A percentile compares a stretch with the other conserved stretches of the same genome.
These are phyloP conservation scores for Aspergillus hancockii DNA, from an alignment of 495 filamentous ascomycete species.

Conservation along the genomic window DNA sequence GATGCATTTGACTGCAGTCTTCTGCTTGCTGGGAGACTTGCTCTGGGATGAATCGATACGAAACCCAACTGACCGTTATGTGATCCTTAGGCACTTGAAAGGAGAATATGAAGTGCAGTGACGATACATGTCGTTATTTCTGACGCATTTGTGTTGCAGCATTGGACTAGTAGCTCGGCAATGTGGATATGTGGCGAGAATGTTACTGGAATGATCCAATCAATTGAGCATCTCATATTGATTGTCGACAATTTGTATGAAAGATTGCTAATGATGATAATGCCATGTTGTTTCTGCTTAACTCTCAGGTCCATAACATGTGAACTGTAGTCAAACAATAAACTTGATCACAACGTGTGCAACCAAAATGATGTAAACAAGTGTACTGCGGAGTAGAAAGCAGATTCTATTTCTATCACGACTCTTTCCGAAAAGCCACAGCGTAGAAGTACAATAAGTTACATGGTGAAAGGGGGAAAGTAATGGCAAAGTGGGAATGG, in stretches of 20 bases:
- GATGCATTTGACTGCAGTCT: background rate
- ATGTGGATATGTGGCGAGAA: background rate
- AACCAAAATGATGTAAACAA: background rate
- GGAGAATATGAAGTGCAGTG: background rate
- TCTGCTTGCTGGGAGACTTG: background rate
- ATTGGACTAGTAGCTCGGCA: background rate
- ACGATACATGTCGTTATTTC: background rate
- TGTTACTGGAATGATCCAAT: background rate
- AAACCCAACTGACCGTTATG: background rate
- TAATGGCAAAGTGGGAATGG: conserved; percentile 25
- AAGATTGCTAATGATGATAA: background rate
- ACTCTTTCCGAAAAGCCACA: conserved; percentile 9
- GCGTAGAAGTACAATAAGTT: conserved; percentile 41
- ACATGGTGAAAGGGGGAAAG: conserved; percentile 21
- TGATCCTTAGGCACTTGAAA: background rate
- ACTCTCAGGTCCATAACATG: background rate
- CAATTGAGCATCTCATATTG: background rate
- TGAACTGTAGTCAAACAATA: background rate
- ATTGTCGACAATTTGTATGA: background rate
- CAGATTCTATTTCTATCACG: conserved; percentile 15
- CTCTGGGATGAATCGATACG: background rate
- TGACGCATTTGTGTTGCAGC: background rate
- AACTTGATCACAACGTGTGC: background rate
- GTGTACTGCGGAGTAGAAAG: conserved; percentile 1
- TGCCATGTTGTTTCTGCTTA: background rate